Evolutionary conservation across 2,329 filamentous ascomycete species (phyloP).

Genomic region (Pseudocercospora pini-densiflorae): DNA sequence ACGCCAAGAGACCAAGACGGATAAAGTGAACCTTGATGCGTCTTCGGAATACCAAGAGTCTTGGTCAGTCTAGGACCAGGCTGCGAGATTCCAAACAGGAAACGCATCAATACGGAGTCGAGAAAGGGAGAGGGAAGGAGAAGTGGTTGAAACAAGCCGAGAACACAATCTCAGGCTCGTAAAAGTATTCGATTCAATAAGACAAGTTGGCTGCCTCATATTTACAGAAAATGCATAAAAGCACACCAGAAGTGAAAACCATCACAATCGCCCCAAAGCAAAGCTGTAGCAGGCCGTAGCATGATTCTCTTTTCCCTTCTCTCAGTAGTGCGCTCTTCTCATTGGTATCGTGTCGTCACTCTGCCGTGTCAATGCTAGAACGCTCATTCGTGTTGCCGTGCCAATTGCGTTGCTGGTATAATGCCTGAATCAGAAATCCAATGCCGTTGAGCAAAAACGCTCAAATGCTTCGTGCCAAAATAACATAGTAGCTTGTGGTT

Average conservation of each 20-base stretch:
- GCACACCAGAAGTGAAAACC: not conserved
- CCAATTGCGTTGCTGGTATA: conserved; percentile 12
- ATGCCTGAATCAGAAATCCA: not conserved
- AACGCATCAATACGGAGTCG: no score
- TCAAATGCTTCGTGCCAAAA: conserved; percentile 7
- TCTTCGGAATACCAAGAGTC: no score
- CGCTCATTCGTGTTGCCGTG: conserved; percentile 16
- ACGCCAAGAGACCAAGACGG: not conserved
- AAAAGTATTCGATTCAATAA: not conserved
- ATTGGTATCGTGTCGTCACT: not conserved
- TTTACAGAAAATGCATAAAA: not conserved
- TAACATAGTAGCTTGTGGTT: not conserved
- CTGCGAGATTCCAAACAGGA: no score
- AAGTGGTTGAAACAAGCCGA: no score
- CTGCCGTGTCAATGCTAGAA: conserved; percentile 20
- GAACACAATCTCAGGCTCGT: not conserved
- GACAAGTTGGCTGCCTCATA: not conserved
- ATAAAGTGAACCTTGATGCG: no score
- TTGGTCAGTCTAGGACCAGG: no score
- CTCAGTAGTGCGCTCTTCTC: conserved; percentile 2
- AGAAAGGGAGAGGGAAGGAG: no score
- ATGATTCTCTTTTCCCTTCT: not conserved
- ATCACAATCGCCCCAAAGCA: conserved; percentile 1
- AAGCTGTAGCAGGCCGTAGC: conserved; percentile 2
- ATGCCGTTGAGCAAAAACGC: not conserved